Evolutionary conservation across 2,329 filamentous ascomycete genomes (phyloP).

Genomic region (Onygena corvina): DNA sequence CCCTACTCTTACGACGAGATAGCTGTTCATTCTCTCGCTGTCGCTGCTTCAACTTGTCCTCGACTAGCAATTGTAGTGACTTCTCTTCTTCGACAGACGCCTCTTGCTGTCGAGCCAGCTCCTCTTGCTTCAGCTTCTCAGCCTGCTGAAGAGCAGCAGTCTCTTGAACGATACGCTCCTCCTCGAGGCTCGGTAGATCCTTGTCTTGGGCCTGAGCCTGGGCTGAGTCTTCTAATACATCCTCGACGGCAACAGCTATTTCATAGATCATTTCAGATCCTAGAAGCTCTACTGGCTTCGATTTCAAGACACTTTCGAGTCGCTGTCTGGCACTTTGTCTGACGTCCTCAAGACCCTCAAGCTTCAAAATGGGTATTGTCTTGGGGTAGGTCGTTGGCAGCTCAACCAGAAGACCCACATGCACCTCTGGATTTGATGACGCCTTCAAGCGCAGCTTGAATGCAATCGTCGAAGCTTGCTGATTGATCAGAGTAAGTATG

Average conservation of each 20-base stretch:
- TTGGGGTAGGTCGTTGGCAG: conserved; percentile 88
- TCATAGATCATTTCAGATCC: conserved; percentile 56
- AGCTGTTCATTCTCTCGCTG: conserved; percentile 29
- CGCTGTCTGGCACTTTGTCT: conserved; percentile 60
- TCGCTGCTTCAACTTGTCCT: conserved; percentile 29
- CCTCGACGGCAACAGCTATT: conserved; percentile 48
- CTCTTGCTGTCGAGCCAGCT: conserved; percentile 32
- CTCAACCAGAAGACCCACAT: conserved; percentile 61
- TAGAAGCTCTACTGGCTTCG: conserved; percentile 52
- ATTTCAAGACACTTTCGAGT: conserved; percentile 56
- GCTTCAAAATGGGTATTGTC: conserved; percentile 57
- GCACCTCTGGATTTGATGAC: conserved; percentile 58
- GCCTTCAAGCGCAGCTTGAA: conserved; percentile 72
- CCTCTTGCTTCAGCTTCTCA: conserved; percentile 41
- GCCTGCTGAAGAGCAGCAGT: conserved; percentile 46
- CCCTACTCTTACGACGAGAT: conserved; percentile 30
- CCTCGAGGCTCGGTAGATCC: conserved; percentile 72
- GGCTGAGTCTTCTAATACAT: conserved; percentile 75
- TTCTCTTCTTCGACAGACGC: conserved; percentile 31
- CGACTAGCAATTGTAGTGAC: conserved; percentile 28
- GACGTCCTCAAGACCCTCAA: conserved; percentile 54
- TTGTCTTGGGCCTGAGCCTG: conserved; percentile 61
- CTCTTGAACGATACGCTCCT: conserved; percentile 75
- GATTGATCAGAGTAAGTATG: conserved; percentile 5
- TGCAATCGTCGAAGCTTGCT: conserved; percentile 65